Percentiles rank a stretch among this genome's conserved stretches.
Conservation (phyloP, 164 flowering plant genomes). For the Nymphaea colorata region DNA sequence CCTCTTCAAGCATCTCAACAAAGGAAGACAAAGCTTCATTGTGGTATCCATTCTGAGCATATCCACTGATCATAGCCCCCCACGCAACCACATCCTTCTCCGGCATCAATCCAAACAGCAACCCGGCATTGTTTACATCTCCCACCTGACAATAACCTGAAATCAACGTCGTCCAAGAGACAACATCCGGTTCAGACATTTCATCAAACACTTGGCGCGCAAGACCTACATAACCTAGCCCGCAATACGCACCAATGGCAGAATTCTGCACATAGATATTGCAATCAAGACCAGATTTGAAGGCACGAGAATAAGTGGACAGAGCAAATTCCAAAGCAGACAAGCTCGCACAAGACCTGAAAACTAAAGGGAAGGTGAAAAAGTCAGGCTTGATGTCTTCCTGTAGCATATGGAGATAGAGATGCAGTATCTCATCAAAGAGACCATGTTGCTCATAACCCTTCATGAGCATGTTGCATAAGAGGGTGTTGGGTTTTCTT, state of each 20-base stretch:
- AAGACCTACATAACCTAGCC: neutral
- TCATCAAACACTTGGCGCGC: constrained; percentile 9
- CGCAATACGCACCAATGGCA: constrained; percentile 2
- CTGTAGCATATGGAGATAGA: constrained; percentile 2
- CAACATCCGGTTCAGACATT: constrained; percentile 7
- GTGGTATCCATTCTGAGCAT: constrained; percentile 2
- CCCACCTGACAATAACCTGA: constrained; percentile 2
- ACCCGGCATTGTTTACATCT: constrained; percentile 2
- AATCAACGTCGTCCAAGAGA: constrained; percentile 7
- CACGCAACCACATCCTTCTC: constrained; percentile 8
- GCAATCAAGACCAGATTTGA: constrained; percentile 2
- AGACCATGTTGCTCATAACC: constrained; percentile 3
- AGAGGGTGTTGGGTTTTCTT: constrained; percentile 6
- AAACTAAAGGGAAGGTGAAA: constrained; percentile 7
- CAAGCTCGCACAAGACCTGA: constrained; percentile 3
- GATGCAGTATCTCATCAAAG: constrained; percentile 2
- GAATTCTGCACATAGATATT: constrained; percentile 5
- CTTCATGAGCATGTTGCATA: constrained; percentile 8
- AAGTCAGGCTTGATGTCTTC: constrained; percentile 3
- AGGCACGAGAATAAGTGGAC: neutral
- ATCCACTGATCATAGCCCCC: constrained; percentile 6
- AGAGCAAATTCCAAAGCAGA: neutral
- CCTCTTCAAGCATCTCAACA: constrained; percentile 2
- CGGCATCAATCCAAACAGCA: constrained; percentile 3
- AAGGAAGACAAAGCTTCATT: constrained; percentile 8